Evolutionary conservation across 1,139 yeast species (phyloP).

Genomic region (Kluyveromyces sp.): DNA sequence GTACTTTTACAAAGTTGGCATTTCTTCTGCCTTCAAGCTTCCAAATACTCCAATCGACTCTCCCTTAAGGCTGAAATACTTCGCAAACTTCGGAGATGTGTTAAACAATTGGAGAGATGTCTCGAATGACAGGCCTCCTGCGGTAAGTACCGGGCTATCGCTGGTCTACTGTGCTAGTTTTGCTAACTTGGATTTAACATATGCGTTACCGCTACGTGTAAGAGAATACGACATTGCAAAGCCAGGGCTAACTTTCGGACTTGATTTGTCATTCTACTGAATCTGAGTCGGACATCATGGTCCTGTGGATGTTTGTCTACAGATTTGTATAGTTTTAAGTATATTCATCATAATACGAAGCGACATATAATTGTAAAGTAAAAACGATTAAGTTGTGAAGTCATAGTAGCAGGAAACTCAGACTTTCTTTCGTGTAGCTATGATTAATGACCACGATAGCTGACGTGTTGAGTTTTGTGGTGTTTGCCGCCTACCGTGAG

Average conservation of each 20-base stretch:
- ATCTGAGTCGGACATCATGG: too few species aligned
- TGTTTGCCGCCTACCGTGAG: too few species aligned
- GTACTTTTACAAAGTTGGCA: constrained; percentile 26
- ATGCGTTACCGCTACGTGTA: constrained; percentile 30
- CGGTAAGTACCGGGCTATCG: constrained; percentile 32
- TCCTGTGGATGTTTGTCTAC: too few species aligned
- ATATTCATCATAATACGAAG: too few species aligned
- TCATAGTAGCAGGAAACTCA: too few species aligned
- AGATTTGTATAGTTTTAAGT: too few species aligned
- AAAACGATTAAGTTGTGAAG: too few species aligned
- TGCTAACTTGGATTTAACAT: constrained; percentile 30
- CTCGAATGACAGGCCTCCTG: constrained; percentile 14
- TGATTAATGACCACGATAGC: too few species aligned
- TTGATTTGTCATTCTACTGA: constrained; percentile 27
- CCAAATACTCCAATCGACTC: constrained; percentile 24
- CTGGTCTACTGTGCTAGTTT: constrained; percentile 27
- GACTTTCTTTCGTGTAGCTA: too few species aligned
- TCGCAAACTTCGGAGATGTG: constrained; percentile 20
- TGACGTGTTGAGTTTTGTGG: too few species aligned
- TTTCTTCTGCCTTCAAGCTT: constrained; percentile 26
- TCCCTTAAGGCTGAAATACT: constrained; percentile 31
- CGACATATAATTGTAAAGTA: too few species aligned
- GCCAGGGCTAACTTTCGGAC: constrained; percentile 32
- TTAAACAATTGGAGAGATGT: constrained; percentile 10
- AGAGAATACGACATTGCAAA: constrained; percentile 28